These are phyloP conservation scores for Leptographium procerum DNA, from an alignment of 2,329 filamentous ascomycete species.

Conservation along the genomic window DNA sequence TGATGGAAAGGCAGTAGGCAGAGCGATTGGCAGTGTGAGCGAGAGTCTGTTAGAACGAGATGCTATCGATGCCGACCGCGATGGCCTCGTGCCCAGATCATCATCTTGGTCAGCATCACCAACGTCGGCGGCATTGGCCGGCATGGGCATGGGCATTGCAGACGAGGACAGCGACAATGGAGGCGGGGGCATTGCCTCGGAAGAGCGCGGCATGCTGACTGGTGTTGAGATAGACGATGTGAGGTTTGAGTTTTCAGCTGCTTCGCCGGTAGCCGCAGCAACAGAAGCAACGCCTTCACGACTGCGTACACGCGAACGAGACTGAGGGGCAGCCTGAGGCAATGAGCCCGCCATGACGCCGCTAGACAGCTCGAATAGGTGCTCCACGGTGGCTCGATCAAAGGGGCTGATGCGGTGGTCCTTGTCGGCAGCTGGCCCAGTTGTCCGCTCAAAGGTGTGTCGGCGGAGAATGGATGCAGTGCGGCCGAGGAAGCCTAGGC, in stretches of 20 bases:
- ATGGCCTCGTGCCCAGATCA: constrained; percentile 30
- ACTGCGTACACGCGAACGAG: constrained; percentile 4
- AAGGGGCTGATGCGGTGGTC: constrained; percentile 6
- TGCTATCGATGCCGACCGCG: constrained; percentile 40
- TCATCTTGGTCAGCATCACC: constrained; percentile 19
- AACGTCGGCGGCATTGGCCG: too few relatives aligned
- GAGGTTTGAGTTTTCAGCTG: constrained; percentile 1
- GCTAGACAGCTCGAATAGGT: constrained; percentile 6
- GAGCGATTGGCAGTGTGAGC: constrained; percentile 49
- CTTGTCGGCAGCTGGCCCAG: background rate
- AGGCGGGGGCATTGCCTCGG: constrained; percentile 23
- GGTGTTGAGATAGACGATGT: constrained; percentile 12
- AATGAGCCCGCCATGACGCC: constrained; percentile 6
- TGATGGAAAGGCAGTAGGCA: constrained; percentile 38
- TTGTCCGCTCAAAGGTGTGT: background rate
- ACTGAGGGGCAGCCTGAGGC: constrained; percentile 1
- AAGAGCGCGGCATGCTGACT: constrained; percentile 9
- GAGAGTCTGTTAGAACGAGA: constrained; percentile 49
- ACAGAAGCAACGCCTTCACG: background rate
- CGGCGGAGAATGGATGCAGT: background rate
- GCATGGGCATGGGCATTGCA: background rate
- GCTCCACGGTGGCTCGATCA: constrained; percentile 12
- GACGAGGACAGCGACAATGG: constrained; percentile 12
- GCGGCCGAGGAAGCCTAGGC: background rate
- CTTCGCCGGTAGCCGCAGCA: background rate